Evolutionary conservation across 176 grass and related monocot genomes (phyloP), one percentile per base, ranked within the genome.

Genomic region (Thinopyrum elongatum): DNA sequence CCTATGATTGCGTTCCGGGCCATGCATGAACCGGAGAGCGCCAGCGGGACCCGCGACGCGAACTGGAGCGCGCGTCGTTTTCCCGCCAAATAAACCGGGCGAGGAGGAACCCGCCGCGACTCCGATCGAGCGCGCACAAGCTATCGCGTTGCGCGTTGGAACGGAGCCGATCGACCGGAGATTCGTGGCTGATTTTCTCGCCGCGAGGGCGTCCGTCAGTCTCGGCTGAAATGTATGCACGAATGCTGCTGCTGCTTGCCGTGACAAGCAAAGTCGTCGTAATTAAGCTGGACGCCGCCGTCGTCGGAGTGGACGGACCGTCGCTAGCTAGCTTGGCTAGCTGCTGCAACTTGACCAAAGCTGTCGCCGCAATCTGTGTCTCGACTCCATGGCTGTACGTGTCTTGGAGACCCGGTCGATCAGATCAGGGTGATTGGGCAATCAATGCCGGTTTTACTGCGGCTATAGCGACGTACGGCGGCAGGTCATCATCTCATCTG

Each of bases 141-240:
- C 26, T 57, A 12, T 80, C 59, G 59, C 25, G 76, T 60, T 60
- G 53, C 77, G 59, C 25, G 60, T 46, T 46, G 36, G 59, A 44
- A 80, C 78, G 8, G 59, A 12, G 2, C 78, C 25, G 10, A 28
- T 30, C 59, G 23, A 0, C 10, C 19, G 60, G 77, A 79, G 31
- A 42, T 26, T 8, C 57, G 12, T 7, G 34, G 19, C 6, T 65
- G 14, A 65, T 30, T 57, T 80, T 38, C 21, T 55, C 5, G 41
- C 36, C 42, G 15, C 1, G 16, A 59, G 15, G 4, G 62, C 62
- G 65, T 5, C 23, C 87, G 81, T 25, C 87, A 41, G 76, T 84
- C n/a, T 30, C 87, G 76, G 75, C 82, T 41, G 81, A 84, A 74
- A 66, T 74, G 21, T 2, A 28, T 53, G 51, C 86, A 39, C 60